A percentile compares a stretch with the other conserved stretches of the same genome.
Evolutionary conservation across 2,329 filamentous ascomycete genomes (phyloP).

Genomic region (Ophiostoma australiae): DNA sequence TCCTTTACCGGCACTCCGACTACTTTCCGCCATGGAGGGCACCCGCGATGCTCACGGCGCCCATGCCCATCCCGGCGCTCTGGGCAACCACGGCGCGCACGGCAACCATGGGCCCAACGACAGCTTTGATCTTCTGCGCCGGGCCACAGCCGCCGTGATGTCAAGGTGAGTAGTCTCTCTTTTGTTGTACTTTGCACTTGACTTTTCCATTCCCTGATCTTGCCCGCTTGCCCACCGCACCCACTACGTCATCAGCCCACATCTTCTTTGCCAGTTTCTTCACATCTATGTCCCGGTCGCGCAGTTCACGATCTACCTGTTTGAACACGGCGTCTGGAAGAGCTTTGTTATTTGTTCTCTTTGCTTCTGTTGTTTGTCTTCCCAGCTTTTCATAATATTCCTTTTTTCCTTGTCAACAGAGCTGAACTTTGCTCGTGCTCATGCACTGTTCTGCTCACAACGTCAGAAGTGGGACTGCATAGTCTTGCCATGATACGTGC

Average conservation of each 20-base stretch:
- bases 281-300: background rate
- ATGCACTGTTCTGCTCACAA: background rate
- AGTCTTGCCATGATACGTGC: background rate
- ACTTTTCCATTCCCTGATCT: background rate
- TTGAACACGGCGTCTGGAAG: background rate
- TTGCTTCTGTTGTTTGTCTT: background rate
- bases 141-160: conserved; percentile 59
- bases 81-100: background rate
- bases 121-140: conserved; percentile 51
- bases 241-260: background rate
- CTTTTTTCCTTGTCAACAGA: background rate
- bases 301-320: background rate
- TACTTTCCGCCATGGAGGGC: conserved; percentile 33
- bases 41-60: conserved; percentile 32
- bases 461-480: background rate
- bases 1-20: background rate
- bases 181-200: too few relatives aligned
- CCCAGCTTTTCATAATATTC: background rate
- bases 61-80: background rate
- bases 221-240: background rate
- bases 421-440: conserved; percentile 1
- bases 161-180: conserved; percentile 47
- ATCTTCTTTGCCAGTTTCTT: background rate
- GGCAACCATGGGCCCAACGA: conserved; percentile 17
- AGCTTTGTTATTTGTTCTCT: background rate